phyloP scores from a whole-genome alignment of 1,284 basidiomycete species.

The Austroboletus olivaceoglutinosus region DNA sequence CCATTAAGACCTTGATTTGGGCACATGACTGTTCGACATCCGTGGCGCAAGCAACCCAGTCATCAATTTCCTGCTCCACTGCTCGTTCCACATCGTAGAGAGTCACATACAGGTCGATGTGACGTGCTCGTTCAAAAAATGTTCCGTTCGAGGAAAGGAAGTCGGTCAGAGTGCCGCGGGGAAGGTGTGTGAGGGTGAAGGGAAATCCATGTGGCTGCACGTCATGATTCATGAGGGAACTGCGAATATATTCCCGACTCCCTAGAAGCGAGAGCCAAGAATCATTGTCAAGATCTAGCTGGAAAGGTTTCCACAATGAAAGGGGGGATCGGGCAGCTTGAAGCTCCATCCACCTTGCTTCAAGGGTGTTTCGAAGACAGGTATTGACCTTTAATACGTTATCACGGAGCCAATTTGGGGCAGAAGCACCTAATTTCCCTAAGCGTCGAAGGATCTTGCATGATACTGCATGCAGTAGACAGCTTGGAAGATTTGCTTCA shows the following conservation, averaged over 20 bases:
- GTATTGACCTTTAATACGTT: no score
- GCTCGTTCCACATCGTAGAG: constrained; percentile 35
- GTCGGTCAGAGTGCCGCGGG: neutral
- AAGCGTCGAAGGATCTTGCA: neutral
- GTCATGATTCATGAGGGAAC: constrained; percentile 4
- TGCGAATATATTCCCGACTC: constrained; percentile 23
- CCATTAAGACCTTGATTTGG: neutral
- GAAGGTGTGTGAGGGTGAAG: neutral
- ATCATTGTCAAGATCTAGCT: neutral
- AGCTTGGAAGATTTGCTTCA: neutral
- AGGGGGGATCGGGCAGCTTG: no score
- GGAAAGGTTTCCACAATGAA: neutral
- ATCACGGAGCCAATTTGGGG: no score
- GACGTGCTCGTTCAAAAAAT: constrained; percentile 4
- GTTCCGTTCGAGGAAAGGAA: neutral
- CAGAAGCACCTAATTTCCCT: no score
- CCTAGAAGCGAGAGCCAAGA: constrained; percentile 27
- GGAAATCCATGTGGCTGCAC: neutral
- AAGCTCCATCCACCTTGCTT: no score
- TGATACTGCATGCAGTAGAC: neutral
- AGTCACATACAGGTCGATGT: constrained; percentile 14
- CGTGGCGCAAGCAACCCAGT: constrained; percentile 17
- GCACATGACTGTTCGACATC: neutral
- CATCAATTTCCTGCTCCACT: constrained; percentile 25
- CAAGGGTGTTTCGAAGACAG: no score